A percentile compares a stretch with the other conserved stretches of the same genome.
Conservation (phyloP, 768 basidiomycete species). For the Trametes elegans region DNA sequence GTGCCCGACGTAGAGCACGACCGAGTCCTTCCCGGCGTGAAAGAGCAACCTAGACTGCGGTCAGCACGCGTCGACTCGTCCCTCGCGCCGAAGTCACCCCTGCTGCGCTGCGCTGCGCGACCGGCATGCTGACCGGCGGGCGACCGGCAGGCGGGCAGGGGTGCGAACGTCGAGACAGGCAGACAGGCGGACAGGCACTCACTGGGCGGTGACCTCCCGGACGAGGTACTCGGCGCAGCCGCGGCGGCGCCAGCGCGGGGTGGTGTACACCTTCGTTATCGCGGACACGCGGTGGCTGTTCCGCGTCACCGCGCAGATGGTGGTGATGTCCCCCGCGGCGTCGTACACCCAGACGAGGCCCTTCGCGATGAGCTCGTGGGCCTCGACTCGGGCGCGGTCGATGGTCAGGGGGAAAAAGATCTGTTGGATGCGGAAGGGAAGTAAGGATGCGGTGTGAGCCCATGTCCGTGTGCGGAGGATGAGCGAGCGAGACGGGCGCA, state of each 20-base stretch:
- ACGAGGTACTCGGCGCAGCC: constrained; percentile 55
- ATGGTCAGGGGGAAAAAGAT: constrained; percentile 43
- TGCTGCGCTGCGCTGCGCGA: too few species aligned
- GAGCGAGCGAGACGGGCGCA: too few species aligned
- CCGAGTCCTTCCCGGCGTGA: constrained; percentile 43
- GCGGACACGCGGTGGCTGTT: constrained; percentile 46
- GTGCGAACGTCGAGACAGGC: too few species aligned
- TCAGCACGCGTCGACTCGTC: too few species aligned
- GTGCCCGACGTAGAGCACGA: constrained; percentile 54
- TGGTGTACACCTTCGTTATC: constrained; percentile 59
- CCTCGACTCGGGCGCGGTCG: constrained; percentile 42
- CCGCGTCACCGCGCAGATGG: constrained; percentile 58
- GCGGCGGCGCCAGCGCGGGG: constrained; percentile 40
- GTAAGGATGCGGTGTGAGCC: constrained; percentile 3
- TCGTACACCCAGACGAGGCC: constrained; percentile 56
- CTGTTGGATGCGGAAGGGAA: constrained; percentile 29
- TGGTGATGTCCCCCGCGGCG: constrained; percentile 39
- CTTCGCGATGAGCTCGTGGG: constrained; percentile 44
- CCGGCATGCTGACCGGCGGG: too few species aligned
- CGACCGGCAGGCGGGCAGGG: too few species aligned
- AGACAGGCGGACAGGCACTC: constrained; percentile 22
- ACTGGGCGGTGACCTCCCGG: constrained; percentile 44
- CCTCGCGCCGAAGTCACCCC: too few species aligned
- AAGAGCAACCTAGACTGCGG: constrained; percentile 37
- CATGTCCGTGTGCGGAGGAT: too few species aligned